Percentiles rank a stretch among this genome's conserved stretches.
These are phyloP conservation scores for Auricularia heimuer DNA, from an alignment of 768 basidiomycete species.

Conservation along the genomic window DNA sequence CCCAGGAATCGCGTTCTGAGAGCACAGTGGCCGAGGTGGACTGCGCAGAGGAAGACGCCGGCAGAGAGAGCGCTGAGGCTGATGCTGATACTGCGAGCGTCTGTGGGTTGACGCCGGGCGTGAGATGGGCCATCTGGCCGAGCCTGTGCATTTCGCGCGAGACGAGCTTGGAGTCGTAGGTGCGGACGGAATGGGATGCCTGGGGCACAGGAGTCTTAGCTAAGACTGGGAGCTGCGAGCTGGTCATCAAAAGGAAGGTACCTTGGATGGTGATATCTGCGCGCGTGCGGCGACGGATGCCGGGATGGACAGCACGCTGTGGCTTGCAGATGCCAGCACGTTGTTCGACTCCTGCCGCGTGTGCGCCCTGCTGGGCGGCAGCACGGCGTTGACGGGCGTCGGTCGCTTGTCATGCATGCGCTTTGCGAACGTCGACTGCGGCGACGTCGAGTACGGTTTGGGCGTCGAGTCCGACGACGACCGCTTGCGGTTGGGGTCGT, in stretches of 20 bases:
- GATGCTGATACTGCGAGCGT: slow-evolving; percentile 39
- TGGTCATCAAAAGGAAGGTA: slow-evolving; percentile 22
- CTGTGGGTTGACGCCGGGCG: slow-evolving; percentile 36
- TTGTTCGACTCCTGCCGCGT: not conserved
- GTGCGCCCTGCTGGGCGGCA: not conserved
- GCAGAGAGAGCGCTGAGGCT: slow-evolving; percentile 34
- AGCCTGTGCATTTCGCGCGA: slow-evolving; percentile 80
- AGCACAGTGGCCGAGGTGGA: slow-evolving; percentile 31
- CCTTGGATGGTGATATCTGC: slow-evolving; percentile 27
- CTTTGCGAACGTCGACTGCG: not conserved
- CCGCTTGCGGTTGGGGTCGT: not conserved
- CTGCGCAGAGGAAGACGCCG: slow-evolving; percentile 21
- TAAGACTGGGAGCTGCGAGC: not conserved
- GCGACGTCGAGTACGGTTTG: not conserved
- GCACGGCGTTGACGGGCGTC: not conserved
- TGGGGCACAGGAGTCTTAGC: slow-evolving; percentile 5
- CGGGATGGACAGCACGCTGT: not conserved
- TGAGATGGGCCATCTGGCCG: slow-evolving; percentile 42
- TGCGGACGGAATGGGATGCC: slow-evolving; percentile 44
- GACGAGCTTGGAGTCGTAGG: slow-evolving; percentile 72
- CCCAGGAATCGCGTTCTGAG: slow-evolving; percentile 52
- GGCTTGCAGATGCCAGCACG: not conserved
- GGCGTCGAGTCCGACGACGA: not conserved
- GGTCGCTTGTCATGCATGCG: not conserved
- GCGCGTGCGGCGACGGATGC: not conserved